Evolutionary conservation across 2,329 filamentous ascomycete species (phyloP).

Genomic region (Trichoderma sp.): DNA sequence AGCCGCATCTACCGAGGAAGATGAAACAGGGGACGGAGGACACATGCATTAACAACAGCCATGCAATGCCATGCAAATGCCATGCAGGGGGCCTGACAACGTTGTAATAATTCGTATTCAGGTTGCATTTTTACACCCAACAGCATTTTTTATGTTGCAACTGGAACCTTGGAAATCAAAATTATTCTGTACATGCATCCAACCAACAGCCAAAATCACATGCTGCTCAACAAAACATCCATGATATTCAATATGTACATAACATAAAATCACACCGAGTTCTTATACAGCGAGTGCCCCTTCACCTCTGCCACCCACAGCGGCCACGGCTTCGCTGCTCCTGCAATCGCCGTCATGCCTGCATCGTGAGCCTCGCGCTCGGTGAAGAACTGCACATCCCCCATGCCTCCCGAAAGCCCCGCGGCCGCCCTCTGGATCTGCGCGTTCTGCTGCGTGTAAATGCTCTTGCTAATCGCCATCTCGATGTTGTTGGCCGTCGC

Average conservation of each 20-base stretch:
- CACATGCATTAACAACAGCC: not conserved
- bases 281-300: constrained; percentile 1
- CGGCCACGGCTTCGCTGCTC: constrained; percentile 16
- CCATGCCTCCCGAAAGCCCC: not conserved
- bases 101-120: not conserved
- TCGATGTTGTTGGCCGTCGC: constrained; percentile 9
- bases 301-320: constrained; percentile 16
- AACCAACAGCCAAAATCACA: not conserved
- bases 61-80: not conserved
- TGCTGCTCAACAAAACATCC: not conserved
- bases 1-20: not conserved
- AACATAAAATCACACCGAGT: not conserved
- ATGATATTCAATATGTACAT: too few relatives aligned
- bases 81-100: not conserved
- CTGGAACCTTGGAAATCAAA: not conserved
- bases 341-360: not conserved
- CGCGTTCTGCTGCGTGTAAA: constrained; percentile 15
- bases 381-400: not conserved
- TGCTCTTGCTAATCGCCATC: constrained; percentile 11
- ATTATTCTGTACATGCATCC: not conserved
- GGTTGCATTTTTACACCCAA: not conserved
- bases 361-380: constrained; percentile 10
- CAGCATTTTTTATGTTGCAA: not conserved
- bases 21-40: not conserved
- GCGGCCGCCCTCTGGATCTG: not conserved